phyloP scores from a whole-genome alignment of 352 stramenopile genomes.

The Globisporangium takayamanum region DNA sequence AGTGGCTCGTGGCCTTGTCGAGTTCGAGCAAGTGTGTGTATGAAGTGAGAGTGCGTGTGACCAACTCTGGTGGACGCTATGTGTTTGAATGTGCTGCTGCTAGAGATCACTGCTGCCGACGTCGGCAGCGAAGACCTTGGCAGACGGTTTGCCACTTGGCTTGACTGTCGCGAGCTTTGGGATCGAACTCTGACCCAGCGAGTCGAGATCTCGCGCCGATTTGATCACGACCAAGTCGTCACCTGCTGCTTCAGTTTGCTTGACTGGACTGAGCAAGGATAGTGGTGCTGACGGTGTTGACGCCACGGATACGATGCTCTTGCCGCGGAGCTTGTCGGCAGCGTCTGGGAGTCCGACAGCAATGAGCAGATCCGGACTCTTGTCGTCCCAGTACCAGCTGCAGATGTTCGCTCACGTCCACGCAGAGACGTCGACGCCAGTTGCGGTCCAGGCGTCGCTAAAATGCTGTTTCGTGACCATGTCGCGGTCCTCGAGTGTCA shows the following conservation, averaged over 20 bases:
- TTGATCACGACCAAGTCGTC: no score
- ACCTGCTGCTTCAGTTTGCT: conserved; percentile 5
- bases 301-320: not conserved
- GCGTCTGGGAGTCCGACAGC: conserved; percentile 6
- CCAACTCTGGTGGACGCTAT: no score
- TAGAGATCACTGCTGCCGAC: no score
- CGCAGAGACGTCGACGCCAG: conserved; percentile 27
- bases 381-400: conserved; percentile 58
- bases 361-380: not conserved
- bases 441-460: conserved; percentile 33
- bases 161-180: conserved; percentile 20
- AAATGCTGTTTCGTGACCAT: conserved; percentile 31
- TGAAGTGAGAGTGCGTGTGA: no score
- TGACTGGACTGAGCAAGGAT: conserved; percentile 4
- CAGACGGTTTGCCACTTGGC: not conserved
- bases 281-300: no score
- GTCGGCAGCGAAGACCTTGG: conserved; percentile 6
- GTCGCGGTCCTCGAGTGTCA: conserved; percentile 30
- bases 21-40: no score
- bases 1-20: no score
- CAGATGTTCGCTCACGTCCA: conserved; percentile 35
- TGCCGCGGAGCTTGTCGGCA: conserved; percentile 5
- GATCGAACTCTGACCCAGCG: conserved; percentile 4
- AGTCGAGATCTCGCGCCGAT: no score
- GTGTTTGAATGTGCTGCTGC: no score